Evolutionary conservation across 2,329 filamentous ascomycete genomes (phyloP), one percentile per base, ranked within the genome.

Genomic region (Verticillium nubilum): DNA sequence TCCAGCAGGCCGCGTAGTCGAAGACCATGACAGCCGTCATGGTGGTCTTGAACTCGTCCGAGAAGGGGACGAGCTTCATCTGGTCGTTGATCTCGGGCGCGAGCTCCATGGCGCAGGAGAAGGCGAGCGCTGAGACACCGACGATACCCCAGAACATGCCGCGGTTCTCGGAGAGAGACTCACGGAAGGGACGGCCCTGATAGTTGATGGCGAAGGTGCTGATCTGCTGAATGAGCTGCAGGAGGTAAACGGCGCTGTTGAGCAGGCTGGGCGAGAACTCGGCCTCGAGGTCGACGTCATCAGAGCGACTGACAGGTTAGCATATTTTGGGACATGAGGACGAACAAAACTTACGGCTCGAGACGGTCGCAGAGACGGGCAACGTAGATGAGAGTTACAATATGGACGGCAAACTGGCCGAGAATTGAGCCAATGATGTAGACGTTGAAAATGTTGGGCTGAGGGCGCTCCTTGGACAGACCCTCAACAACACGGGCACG

Each of bases 181-280:
- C 95, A 61, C 95, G 91, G 89, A 99, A 99, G 13, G 95, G 95
- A 10, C 95, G 90, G 61, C 95, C 95, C 76, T 99, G 95, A 80
- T 99, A 99, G 81, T 99, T 99, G 81, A 99, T 97, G 62, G 95
- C 93, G 69, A 99, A 99, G 3, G 95, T 99, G 26, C 93, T 97
- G 71, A 99, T 97, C 75, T 99, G 95, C 76, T 99, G 95, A 74
- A 99, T 98, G 57, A 99, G 87, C 71, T 98, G 95, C 47, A 99
- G 86, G 27, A 99, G 90, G 75, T 98, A 99, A 67, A 99, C 91
- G 59, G 95, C 95, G 54, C 90, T 95, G 81, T 99, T 99, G 72
- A 99, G 88, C 9, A 99, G 85, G 5, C 92, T 97, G 1, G 95
- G 95, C 65, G 88, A 79, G 71, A 99, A 99, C 66, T 98, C 94